Percentiles rank a stretch among this genome's conserved stretches.
phyloP scores from a whole-genome alignment of 768 basidiomycete genomes.

The Coprinopsis sp. region DNA sequence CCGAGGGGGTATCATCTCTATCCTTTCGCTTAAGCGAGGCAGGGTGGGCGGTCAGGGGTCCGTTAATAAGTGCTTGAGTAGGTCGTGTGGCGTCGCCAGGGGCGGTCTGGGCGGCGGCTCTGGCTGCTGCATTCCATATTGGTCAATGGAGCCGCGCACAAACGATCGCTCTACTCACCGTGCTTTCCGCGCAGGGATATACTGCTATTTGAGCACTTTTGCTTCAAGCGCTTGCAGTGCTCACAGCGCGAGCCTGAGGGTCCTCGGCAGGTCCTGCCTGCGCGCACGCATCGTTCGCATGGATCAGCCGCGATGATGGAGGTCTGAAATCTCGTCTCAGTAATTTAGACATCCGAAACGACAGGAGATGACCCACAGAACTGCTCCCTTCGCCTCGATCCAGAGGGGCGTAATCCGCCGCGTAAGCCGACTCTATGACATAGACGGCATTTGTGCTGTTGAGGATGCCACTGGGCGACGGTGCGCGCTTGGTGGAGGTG shows the following conservation, averaged over 20 bases:
- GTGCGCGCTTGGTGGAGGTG: background rate
- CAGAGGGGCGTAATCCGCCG: background rate
- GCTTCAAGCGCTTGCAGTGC: slow-evolving; percentile 42
- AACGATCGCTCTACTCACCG: slow-evolving; percentile 20
- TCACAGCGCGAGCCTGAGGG: slow-evolving; percentile 41
- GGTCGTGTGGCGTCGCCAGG: slow-evolving; percentile 15
- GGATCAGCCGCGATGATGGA: slow-evolving; percentile 29
- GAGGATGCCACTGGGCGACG: background rate
- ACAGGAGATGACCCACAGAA: no score
- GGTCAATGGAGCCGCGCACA: no score
- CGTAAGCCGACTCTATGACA: background rate
- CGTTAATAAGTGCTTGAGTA: slow-evolving; percentile 9
- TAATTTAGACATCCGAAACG: no score
- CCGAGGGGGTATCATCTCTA: slow-evolving; percentile 10
- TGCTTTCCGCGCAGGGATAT: slow-evolving; percentile 39
- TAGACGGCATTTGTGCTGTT: background rate
- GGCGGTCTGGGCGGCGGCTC: slow-evolving; percentile 21
- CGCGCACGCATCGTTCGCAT: slow-evolving; percentile 42
- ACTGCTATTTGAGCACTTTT: slow-evolving; percentile 43
- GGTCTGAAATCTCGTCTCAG: slow-evolving; percentile 1
- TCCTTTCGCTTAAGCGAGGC: slow-evolving; percentile 20
- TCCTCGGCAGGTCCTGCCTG: slow-evolving; percentile 38
- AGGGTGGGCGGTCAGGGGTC: background rate
- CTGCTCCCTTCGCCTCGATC: background rate
- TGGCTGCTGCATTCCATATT: no score